phyloP scores from a whole-genome alignment of 306 rosid genomes.

The Sesbania bispinosa region DNA sequence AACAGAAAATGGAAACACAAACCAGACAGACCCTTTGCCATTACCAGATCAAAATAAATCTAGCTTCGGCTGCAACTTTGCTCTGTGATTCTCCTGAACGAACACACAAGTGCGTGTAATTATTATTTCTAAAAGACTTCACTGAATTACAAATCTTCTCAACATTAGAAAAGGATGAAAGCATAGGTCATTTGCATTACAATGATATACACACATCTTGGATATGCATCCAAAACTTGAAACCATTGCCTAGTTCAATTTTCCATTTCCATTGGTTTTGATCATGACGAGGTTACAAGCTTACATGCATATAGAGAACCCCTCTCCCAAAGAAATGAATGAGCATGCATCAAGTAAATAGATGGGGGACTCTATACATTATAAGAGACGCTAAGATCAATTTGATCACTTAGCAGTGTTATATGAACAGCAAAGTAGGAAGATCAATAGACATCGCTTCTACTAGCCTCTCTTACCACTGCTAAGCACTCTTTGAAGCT shows the following conservation, averaged over 20 bases:
- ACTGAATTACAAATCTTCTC: neutral
- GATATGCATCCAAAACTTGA: neutral
- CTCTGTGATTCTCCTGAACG: neutral
- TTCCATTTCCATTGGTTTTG: constrained; percentile 14
- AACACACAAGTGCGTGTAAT: neutral
- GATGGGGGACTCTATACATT: constrained; percentile 3
- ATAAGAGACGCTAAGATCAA: constrained; percentile 16
- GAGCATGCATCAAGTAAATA: constrained; percentile 11
- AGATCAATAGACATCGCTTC: constrained; percentile 21
- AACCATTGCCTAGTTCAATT: constrained; percentile 28
- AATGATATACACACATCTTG: neutral
- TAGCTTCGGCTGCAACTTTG: neutral
- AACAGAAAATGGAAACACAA: too few species aligned
- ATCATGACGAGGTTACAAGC: constrained; percentile 19
- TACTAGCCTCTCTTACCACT: constrained; percentile 48
- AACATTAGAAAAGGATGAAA: neutral
- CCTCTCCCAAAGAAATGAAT: constrained; percentile 13
- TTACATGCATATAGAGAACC: constrained; percentile 26
- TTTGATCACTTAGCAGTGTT: constrained; percentile 28
- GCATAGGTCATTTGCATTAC: neutral
- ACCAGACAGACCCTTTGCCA: too few species aligned
- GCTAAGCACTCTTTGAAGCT: constrained; percentile 68
- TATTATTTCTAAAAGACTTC: neutral
- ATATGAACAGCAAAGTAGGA: constrained; percentile 20
- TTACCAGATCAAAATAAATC: neutral